These are phyloP conservation scores for Citropsis articulata DNA, from an alignment of 345 rosid genomes.

Conservation along the genomic window DNA sequence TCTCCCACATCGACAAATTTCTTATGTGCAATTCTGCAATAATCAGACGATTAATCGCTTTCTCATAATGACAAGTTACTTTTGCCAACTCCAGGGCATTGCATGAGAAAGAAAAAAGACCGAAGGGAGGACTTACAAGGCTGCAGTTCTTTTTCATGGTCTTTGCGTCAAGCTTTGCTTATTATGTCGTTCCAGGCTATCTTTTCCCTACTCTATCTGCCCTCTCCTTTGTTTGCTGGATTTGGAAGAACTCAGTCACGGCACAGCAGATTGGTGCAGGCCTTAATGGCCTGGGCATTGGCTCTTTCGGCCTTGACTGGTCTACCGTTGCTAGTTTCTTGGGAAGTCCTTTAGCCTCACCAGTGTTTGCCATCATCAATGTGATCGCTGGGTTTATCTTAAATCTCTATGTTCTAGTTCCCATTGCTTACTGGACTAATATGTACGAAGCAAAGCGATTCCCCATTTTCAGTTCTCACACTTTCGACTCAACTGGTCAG, in stretches of 20 bases:
- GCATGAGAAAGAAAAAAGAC: slow-evolving; percentile 40
- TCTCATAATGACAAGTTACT: slow-evolving; percentile 18
- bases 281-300: slow-evolving; percentile 39
- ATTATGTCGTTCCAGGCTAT: slow-evolving; percentile 36
- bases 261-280: slow-evolving; percentile 44
- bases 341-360: slow-evolving; percentile 41
- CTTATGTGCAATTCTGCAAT: background rate
- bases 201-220: slow-evolving; percentile 29
- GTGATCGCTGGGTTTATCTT: slow-evolving; percentile 48
- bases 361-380: slow-evolving; percentile 42
- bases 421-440: slow-evolving; percentile 56
- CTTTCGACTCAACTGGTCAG: slow-evolving; percentile 46
- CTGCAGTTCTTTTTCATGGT: slow-evolving; percentile 39
- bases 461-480: slow-evolving; percentile 48
- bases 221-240: slow-evolving; percentile 35
- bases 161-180: slow-evolving; percentile 35
- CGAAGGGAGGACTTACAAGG: slow-evolving; percentile 33
- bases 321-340: slow-evolving; percentile 32
- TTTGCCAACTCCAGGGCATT: slow-evolving; percentile 43
- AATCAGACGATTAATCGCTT: background rate
- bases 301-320: slow-evolving; percentile 53
- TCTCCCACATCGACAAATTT: background rate
- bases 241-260: slow-evolving; percentile 27
- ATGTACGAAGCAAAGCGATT: slow-evolving; percentile 46
- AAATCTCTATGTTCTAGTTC: slow-evolving; percentile 46